Evolutionary conservation across 148 eudicot species (phyloP).

Genomic region (Hydrangea macrophylla): DNA sequence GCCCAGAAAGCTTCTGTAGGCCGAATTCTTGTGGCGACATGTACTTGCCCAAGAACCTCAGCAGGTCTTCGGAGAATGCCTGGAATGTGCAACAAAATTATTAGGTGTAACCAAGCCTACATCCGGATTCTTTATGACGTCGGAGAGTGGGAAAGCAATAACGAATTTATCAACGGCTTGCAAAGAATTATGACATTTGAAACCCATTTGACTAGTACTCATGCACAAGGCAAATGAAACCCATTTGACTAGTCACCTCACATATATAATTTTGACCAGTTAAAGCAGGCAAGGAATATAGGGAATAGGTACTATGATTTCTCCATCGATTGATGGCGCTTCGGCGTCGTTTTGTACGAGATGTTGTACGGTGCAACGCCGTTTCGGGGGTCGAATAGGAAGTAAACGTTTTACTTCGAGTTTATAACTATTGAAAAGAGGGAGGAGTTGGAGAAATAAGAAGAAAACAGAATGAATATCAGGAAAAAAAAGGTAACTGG

Average conservation of each 20-base stretch:
- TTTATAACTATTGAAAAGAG: not conserved
- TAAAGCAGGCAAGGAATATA: not conserved
- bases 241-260: not conserved
- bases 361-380: too few species aligned
- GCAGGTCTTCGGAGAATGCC: slow-evolving; percentile 90
- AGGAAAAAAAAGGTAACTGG: not conserved
- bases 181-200: not conserved
- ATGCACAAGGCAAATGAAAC: not conserved
- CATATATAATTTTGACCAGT: not conserved
- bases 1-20: slow-evolving; percentile 97
- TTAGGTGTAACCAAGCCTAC: not conserved
- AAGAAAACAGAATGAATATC: not conserved
- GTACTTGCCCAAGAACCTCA: slow-evolving; percentile 96
- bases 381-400: too few species aligned
- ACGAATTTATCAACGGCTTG: not conserved
- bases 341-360: too few species aligned
- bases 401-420: not conserved
- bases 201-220: not conserved
- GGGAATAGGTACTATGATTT: not conserved
- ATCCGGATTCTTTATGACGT: slow-evolving; percentile 8
- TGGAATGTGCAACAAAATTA: slow-evolving; percentile 28
- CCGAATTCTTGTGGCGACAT: slow-evolving; percentile 91
- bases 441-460: not conserved
- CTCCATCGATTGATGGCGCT: too few species aligned
- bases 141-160: not conserved